These are phyloP conservation scores for Cyclotella distinguenda DNA, from an alignment of 108 stramenopile species.

Conservation along the genomic window DNA sequence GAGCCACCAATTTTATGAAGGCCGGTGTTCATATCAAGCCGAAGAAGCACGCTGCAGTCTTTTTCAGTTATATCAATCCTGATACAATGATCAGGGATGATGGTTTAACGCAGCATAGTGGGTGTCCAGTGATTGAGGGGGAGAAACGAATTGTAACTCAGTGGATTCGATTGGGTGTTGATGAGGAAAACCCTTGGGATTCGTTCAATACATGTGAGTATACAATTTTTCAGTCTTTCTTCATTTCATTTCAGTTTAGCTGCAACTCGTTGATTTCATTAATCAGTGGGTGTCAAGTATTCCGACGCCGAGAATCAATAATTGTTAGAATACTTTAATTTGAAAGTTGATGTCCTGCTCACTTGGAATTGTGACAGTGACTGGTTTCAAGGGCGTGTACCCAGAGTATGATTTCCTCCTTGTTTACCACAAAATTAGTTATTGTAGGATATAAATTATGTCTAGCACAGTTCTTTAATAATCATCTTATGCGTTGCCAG, in stretches of 20 bases:
- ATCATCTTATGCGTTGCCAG: too few relatives aligned
- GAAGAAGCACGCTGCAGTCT: conserved; percentile 68
- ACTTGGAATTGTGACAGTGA: background rate
- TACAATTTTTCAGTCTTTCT: background rate
- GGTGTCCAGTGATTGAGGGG: conserved; percentile 90
- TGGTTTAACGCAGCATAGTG: conserved; percentile 82
- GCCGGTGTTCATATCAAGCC: conserved; percentile 81
- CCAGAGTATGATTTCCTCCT: background rate
- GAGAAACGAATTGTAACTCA: conserved; percentile 95
- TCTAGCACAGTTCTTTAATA: too few relatives aligned
- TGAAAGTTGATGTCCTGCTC: too few relatives aligned
- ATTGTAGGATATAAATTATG: too few relatives aligned
- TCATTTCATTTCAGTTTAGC: background rate
- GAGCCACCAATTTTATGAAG: conserved; percentile 90
- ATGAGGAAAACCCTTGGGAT: conserved; percentile 82
- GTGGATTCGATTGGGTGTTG: conserved; percentile 93
- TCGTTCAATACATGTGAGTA: conserved; percentile 39
- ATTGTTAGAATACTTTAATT: background rate
- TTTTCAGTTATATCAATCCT: conserved; percentile 88
- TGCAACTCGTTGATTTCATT: background rate
- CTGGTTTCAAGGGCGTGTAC: background rate
- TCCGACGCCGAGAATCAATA: conserved; percentile 36
- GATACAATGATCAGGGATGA: conserved; percentile 63
- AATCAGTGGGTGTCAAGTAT: conserved; percentile 38
- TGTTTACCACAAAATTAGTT: too few relatives aligned